Evolutionary conservation across 129 eudicot genomes (phyloP).

Genomic region (Lactuca sativa): DNA sequence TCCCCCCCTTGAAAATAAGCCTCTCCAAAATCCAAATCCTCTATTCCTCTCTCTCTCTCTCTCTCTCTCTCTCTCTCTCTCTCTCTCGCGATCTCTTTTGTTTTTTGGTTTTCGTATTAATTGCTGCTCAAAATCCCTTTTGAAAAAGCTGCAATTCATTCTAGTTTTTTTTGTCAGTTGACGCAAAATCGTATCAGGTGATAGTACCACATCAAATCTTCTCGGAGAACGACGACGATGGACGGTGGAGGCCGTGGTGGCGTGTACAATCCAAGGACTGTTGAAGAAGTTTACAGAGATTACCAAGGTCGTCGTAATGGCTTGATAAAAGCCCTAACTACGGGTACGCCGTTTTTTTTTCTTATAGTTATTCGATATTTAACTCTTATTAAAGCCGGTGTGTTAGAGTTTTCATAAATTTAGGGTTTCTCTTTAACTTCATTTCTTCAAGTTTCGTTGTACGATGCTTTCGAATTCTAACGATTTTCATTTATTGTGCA

Average conservation of each 20-base stretch:
- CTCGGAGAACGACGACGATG: conserved; percentile 33
- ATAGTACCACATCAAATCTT: neutral
- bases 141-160: conserved; percentile 11
- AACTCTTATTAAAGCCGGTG: neutral
- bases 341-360: conserved; percentile 29
- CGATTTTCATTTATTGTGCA: conserved; percentile 31
- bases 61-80: neutral
- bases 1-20: conserved; percentile 19
- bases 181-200: neutral
- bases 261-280: conserved; percentile 62
- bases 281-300: conserved; percentile 72
- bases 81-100: conserved; percentile 2
- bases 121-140: conserved; percentile 4
- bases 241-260: conserved; percentile 48
- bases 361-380: neutral
- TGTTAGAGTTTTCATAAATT: neutral
- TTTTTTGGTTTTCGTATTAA: neutral
- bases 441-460: neutral
- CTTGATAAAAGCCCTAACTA: conserved; percentile 77
- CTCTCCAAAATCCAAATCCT: conserved; percentile 34
- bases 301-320: conserved; percentile 79
- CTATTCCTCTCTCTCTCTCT: neutral
- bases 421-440: conserved; percentile 33
- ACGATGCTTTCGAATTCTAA: neutral
- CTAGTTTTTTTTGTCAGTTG: neutral